phyloP scores from a whole-genome alignment of 345 rosid species.

The Populus tremula region DNA sequence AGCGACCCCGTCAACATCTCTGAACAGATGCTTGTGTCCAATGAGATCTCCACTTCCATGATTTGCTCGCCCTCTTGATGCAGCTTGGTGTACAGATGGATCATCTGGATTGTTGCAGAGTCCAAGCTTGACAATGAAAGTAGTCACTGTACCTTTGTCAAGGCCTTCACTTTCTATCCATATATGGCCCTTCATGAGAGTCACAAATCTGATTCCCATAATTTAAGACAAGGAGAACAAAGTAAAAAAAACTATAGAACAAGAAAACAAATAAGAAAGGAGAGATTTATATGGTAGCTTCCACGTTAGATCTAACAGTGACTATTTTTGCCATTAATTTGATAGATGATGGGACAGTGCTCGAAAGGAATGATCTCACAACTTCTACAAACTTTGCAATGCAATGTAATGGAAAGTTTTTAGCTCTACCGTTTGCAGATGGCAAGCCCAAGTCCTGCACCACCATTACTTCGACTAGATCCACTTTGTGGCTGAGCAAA shows the following conservation, averaged over 20 bases:
- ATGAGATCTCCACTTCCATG: constrained; percentile 53
- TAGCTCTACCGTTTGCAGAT: constrained; percentile 73
- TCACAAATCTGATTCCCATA: constrained; percentile 61
- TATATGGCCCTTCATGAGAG: constrained; percentile 88
- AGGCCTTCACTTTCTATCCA: constrained; percentile 89
- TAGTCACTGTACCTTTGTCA: constrained; percentile 62
- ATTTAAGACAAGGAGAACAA: background rate
- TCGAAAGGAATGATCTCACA: background rate
- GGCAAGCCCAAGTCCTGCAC: constrained; percentile 91
- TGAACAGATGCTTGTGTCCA: constrained; percentile 23
- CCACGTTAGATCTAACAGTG: too few relatives aligned
- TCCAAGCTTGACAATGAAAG: constrained; percentile 68
- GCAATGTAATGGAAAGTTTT: background rate
- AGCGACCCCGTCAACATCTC: constrained; percentile 23
- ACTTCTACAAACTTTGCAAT: background rate
- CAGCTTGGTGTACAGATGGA: constrained; percentile 34
- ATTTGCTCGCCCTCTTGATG: constrained; percentile 41
- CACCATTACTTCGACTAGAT: constrained; percentile 40
- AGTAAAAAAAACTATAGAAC: background rate
- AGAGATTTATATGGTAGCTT: too few relatives aligned
- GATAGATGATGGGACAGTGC: background rate
- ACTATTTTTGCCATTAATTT: background rate
- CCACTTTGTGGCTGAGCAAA: constrained; percentile 59
- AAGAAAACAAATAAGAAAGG: background rate
- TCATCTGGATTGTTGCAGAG: constrained; percentile 44